Conservation (phyloP, 2,329 filamentous ascomycete genomes). For the Colletotrichum higginsianum region DNA sequence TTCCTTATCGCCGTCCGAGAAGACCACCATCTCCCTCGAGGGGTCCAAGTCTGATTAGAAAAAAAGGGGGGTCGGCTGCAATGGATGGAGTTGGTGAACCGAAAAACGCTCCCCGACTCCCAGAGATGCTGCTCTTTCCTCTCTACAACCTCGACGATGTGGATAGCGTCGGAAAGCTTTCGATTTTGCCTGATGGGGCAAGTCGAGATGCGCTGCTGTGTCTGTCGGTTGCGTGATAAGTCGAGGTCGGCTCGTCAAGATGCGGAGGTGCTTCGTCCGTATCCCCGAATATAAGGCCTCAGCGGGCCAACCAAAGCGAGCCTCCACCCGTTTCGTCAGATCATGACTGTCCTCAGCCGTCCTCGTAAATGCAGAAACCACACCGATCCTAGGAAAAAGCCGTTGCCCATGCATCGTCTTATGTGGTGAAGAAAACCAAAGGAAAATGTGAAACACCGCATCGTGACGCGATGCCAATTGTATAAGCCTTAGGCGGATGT, state of each 20-base stretch:
- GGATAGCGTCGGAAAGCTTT: not conserved
- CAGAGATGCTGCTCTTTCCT: not conserved
- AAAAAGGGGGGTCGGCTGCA: constrained; percentile 12
- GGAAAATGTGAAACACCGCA: constrained; percentile 13
- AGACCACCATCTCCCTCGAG: constrained; percentile 13
- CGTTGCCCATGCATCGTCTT: constrained; percentile 42
- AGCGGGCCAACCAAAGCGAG: constrained; percentile 17
- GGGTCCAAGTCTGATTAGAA: constrained; percentile 19
- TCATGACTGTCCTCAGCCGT: constrained; percentile 17
- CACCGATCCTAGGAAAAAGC: constrained; percentile 36
- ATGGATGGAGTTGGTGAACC: constrained; percentile 1
- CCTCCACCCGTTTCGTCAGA: constrained; percentile 27
- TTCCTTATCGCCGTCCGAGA: constrained; percentile 10
- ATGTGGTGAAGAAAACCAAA: constrained; percentile 25
- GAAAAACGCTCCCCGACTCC: not conserved
- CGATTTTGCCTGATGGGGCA: not conserved
- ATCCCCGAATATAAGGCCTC: not conserved
- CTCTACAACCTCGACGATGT: no score
- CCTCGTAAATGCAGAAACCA: constrained; percentile 39
- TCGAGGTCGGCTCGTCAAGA: constrained; percentile 5
- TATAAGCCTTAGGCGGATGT: constrained; percentile 13
- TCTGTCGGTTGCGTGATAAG: not conserved
- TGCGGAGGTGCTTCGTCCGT: not conserved
- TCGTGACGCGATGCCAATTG: constrained; percentile 15
- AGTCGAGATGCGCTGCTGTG: not conserved